Evolutionary conservation across 2,329 filamentous ascomycete genomes (phyloP), one percentile per base, ranked within the genome.

Genomic region (Neopestalotiopsis sp.): DNA sequence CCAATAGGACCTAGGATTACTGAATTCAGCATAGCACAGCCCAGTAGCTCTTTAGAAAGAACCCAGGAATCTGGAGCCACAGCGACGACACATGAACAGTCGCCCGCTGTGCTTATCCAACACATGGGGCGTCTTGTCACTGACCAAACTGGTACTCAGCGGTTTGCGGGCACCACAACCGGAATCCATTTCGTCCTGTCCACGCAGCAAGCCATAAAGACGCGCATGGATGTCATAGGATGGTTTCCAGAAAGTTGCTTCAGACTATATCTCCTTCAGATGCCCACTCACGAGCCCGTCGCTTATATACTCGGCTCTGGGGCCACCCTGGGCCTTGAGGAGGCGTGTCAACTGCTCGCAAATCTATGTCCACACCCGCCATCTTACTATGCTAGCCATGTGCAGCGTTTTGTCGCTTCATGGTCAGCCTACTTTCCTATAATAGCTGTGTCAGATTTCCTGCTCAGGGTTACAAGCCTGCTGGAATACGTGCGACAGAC

Each of bases 161-260:
- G 40, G 14, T 68, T 68, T 40, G 66, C 66, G n/a, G 66, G 66
- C 38, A 64, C 66, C 12, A 68, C 66, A 13, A 68, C 66, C 3
- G 66, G 66, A 10, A 59, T 68, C 28, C 66, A 62, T 32, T 68
- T 68, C 59, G 40, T 68, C 38, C 59, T 68, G 4, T 63, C 66
- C 12, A 59, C 52, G 14, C 66, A 68, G 28, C 34, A 63, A 28
- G 59, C 66, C 6, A 28, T 62, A 6, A 38, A 62, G 59, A 34
- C n/a, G 20, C 30, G 34, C n/a, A 34, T 28, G 28, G 17, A 40
- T 4, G 28, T 67, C n/a, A 58, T 20, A 17, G 56, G 34, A 12
- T 61, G 65, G 56, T 67, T 67, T 13, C 65, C 65, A 42, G 65
- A 67, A 13, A 67, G 40, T 28, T 67, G 65, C 56, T 67, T 60